These are phyloP conservation scores for Torulaspora indica DNA, from an alignment of 805 yeast species.

Conservation along the genomic window DNA sequence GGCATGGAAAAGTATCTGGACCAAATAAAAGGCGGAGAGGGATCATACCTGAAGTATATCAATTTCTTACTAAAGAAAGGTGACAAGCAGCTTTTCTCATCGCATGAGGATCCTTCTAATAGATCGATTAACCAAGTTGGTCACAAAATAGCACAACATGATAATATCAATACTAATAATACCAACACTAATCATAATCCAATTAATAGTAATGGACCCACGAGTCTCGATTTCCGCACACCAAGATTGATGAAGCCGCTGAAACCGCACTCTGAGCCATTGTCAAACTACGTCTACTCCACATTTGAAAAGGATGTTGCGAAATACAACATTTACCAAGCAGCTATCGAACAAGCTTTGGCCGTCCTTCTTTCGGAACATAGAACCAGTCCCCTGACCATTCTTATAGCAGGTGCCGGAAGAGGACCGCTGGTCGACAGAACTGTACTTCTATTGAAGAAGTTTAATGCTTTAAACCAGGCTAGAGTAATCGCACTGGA, in stretches of 20 bases:
- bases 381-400: conserved; percentile 26
- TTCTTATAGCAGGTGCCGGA: conserved; percentile 82
- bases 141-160: background rate
- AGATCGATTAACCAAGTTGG: background rate
- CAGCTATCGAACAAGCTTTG: conserved; percentile 58
- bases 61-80: conserved; percentile 40
- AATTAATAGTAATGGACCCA: conserved; percentile 3
- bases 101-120: background rate
- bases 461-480: conserved; percentile 24
- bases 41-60: conserved; percentile 42
- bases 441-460: conserved; percentile 41
- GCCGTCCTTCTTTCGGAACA: conserved; percentile 31
- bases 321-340: conserved; percentile 65
- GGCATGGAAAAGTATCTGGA: conserved; percentile 45
- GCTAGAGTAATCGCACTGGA: conserved; percentile 58
- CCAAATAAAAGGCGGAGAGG: conserved; percentile 35
- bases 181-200: background rate
- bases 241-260: conserved; percentile 50
- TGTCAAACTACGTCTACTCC: conserved; percentile 57
- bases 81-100: conserved; percentile 21
- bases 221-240: conserved; percentile 5
- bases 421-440: conserved; percentile 73
- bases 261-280: conserved; percentile 59
- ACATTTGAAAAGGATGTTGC: conserved; percentile 64
- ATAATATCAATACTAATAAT: background rate